Evolutionary conservation across 2,329 filamentous ascomycete species (phyloP), one percentile per base, ranked within the genome.

Genomic region (Neocucurbitaria cava): DNA sequence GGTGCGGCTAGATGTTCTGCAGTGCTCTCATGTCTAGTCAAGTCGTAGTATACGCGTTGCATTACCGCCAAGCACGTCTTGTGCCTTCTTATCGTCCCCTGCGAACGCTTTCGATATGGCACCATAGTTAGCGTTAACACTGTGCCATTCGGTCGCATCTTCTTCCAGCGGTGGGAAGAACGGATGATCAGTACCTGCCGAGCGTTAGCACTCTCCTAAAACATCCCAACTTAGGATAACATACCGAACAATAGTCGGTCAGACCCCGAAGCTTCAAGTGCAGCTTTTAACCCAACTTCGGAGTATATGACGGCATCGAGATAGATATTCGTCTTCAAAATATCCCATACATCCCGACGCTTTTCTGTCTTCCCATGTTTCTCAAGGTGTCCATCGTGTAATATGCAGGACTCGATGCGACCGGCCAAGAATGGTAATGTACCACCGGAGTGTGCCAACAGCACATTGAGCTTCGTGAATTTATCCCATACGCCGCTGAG

Each of bases 361-460:
- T 85, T 81, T 11, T 79, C 75, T 1, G 81, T 78, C 67, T 83
- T 86, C 9, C 87, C 88, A 56, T 87, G 83, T 1, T 82, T 79
- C 50, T 88, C 85, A 35, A 96, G 82, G 69, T 92, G 87, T 0
- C 86, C 88, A 69, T 96, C 92, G 77, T 96, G 93, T 53, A 86
- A 75, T 48, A 96, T 87, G 71, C 92, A 96, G 70, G 89, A 93
- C 77, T 96, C 92, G 46, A 96, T 92, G 24, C 93, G 82, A 0
- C 93, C 93, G 0, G 92, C 93, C 2, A 97, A 79, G 73, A 96
- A 96, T 0, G 93, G 93, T 43, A 97, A 78, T 0, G 92, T 94
- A 2, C 93, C 93, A 1, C 93, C 93, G 21, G 90, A 92, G 76
- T 97, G 93, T 0, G 93, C 93, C 4, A 97, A 81, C 49, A 97